Conservation (phyloP, 768 basidiomycete species). For the Suillus bovinus region DNA sequence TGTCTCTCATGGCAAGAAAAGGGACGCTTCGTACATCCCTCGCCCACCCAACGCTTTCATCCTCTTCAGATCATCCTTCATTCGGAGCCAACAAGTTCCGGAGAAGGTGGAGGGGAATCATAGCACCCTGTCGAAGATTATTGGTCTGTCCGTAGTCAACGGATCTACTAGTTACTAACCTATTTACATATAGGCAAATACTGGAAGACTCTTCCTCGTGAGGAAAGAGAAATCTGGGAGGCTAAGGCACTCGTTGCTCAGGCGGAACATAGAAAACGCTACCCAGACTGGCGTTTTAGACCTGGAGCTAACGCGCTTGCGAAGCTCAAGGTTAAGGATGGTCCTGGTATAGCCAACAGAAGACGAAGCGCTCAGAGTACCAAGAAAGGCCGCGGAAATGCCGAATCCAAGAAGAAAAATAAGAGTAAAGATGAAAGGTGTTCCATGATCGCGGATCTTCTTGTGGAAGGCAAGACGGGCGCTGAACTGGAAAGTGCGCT, state of each 20-base stretch:
- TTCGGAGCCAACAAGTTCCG: slow-evolving; percentile 70
- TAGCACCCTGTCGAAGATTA: slow-evolving; percentile 78
- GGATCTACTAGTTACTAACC: background rate
- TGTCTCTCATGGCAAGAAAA: slow-evolving; percentile 57
- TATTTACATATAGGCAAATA: slow-evolving; percentile 51
- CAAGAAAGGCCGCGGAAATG: slow-evolving; percentile 31
- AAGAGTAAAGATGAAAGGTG: slow-evolving; percentile 53
- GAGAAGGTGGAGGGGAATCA: slow-evolving; percentile 81
- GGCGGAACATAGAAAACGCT: slow-evolving; percentile 69
- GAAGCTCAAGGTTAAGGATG: slow-evolving; percentile 41
- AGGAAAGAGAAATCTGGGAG: slow-evolving; percentile 76
- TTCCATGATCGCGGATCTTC: slow-evolving; percentile 63
- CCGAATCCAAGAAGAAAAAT: slow-evolving; percentile 26
- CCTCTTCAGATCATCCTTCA: slow-evolving; percentile 79
- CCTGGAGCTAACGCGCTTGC: slow-evolving; percentile 54
- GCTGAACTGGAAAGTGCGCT: slow-evolving; percentile 61
- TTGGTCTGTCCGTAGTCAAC: slow-evolving; percentile 44
- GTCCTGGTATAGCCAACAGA: slow-evolving; percentile 33
- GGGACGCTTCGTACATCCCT: slow-evolving; percentile 75
- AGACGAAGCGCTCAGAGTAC: slow-evolving; percentile 30
- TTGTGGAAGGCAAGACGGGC: slow-evolving; percentile 69
- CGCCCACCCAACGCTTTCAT: slow-evolving; percentile 87
- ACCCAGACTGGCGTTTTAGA: slow-evolving; percentile 83
- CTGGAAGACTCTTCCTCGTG: slow-evolving; percentile 70
- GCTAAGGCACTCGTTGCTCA: slow-evolving; percentile 69